Percentiles rank a stretch among this genome's conserved stretches.
Evolutionary conservation across 2,329 filamentous ascomycete genomes (phyloP).

Genomic region (Diaporthe vaccinii): DNA sequence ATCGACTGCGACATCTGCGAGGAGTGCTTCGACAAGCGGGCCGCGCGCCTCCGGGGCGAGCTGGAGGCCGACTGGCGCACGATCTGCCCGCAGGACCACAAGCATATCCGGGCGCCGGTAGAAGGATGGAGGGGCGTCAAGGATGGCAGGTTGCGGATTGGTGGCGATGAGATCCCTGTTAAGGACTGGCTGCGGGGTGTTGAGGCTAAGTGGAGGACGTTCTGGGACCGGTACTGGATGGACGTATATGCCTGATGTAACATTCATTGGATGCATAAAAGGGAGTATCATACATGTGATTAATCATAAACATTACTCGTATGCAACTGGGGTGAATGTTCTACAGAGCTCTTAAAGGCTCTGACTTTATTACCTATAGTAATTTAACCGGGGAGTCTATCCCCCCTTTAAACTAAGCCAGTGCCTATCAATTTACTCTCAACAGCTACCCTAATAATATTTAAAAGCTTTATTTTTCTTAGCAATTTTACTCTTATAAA

Average conservation of each 20-base stretch:
- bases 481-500: too few relatives aligned
- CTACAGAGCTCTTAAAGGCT: too few relatives aligned
- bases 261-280: not conserved
- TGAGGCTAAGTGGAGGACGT: not conserved
- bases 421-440: too few relatives aligned
- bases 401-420: too few relatives aligned
- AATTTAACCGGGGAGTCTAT: too few relatives aligned
- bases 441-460: too few relatives aligned
- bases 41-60: conserved; percentile 39
- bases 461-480: too few relatives aligned
- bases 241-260: not conserved
- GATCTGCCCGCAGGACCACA: conserved; percentile 42
- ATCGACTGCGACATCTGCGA: conserved; percentile 41
- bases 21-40: conserved; percentile 39
- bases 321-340: too few relatives aligned
- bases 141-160: conserved; percentile 41
- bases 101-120: conserved; percentile 42
- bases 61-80: conserved; percentile 35
- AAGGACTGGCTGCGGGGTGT: not conserved
- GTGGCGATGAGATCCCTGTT: conserved; percentile 17
- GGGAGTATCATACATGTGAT: too few relatives aligned
- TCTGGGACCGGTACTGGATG: not conserved
- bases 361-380: too few relatives aligned
- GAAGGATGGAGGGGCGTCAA: conserved; percentile 43
- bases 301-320: too few relatives aligned